These are phyloP conservation scores for Aspergillus pseudotamarii DNA, from an alignment of 2,329 filamentous ascomycete genomes.

Conservation along the genomic window DNA sequence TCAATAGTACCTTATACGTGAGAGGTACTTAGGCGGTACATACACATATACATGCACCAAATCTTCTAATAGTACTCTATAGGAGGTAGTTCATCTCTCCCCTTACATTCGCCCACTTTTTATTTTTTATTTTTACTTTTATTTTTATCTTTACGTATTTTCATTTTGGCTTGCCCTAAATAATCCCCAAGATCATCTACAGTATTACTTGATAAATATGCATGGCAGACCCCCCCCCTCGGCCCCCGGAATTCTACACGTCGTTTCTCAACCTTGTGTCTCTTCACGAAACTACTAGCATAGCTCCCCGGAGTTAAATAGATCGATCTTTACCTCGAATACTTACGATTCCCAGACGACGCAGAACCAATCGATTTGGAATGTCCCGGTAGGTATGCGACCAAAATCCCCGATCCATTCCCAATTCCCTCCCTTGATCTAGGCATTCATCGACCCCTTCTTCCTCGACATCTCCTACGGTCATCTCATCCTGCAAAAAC, in stretches of 20 bases:
- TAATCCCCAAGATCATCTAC: neutral
- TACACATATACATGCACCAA: neutral
- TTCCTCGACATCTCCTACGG: neutral
- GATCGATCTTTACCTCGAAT: neutral
- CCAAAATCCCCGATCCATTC: constrained; percentile 9
- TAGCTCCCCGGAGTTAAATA: neutral
- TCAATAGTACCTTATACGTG: neutral
- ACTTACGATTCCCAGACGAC: neutral
- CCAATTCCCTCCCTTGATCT: constrained; percentile 2
- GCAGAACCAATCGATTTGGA: constrained; percentile 1
- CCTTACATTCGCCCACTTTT: neutral
- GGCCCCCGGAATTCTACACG: neutral
- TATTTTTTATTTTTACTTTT: neutral
- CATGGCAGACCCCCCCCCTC: neutral
- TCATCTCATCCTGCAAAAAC: neutral
- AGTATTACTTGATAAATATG: neutral
- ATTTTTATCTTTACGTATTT: neutral
- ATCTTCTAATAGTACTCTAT: neutral
- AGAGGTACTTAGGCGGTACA: neutral
- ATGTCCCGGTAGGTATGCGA: constrained; percentile 3
- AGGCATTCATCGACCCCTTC: neutral
- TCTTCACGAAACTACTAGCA: neutral
- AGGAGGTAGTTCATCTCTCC: neutral
- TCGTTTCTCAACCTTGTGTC: constrained; percentile 1
- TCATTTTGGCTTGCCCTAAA: neutral